Evolutionary conservation across 441 rosid species (phyloP).

Genomic region (Capsella rubella): DNA sequence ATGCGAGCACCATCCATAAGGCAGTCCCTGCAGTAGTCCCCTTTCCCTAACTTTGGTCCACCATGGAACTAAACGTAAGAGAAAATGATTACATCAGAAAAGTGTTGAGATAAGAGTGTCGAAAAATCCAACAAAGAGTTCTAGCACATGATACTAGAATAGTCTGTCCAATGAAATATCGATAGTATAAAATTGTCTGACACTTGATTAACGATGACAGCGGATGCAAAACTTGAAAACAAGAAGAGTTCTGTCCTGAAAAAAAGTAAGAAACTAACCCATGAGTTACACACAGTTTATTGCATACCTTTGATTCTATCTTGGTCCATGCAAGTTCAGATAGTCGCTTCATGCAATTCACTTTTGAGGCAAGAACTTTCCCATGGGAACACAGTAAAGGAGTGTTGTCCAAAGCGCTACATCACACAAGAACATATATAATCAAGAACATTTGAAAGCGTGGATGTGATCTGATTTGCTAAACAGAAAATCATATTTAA

Average conservation of each 20-base stretch:
- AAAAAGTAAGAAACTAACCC: slow-evolving; percentile 35
- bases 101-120: slow-evolving; percentile 19
- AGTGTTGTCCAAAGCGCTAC: slow-evolving; percentile 79
- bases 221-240: slow-evolving; percentile 30
- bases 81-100: slow-evolving; percentile 35
- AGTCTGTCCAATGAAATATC: slow-evolving; percentile 24
- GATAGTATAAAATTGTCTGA: slow-evolving; percentile 19
- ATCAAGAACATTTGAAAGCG: slow-evolving; percentile 25
- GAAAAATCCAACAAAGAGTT: slow-evolving; percentile 24
- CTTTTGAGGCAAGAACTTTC: slow-evolving; percentile 78
- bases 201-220: slow-evolving; percentile 25
- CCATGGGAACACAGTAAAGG: slow-evolving; percentile 83
- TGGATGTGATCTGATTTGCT: slow-evolving; percentile 30
- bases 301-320: slow-evolving; percentile 74
- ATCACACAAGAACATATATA: slow-evolving; percentile 32
- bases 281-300: slow-evolving; percentile 6
- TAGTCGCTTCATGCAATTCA: slow-evolving; percentile 80
- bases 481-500: not conserved
- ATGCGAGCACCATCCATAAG: slow-evolving; percentile 77
- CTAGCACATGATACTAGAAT: slow-evolving; percentile 32
- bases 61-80: slow-evolving; percentile 67
- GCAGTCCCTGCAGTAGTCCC: slow-evolving; percentile 82
- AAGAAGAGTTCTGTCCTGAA: slow-evolving; percentile 17
- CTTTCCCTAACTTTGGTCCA: slow-evolving; percentile 76
- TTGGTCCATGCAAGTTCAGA: slow-evolving; percentile 81